A percentile compares a stretch with the other conserved stretches of the same genome.
Conservation (phyloP, 2,329 filamentous ascomycete genomes). For the Xylariales sp. region DNA sequence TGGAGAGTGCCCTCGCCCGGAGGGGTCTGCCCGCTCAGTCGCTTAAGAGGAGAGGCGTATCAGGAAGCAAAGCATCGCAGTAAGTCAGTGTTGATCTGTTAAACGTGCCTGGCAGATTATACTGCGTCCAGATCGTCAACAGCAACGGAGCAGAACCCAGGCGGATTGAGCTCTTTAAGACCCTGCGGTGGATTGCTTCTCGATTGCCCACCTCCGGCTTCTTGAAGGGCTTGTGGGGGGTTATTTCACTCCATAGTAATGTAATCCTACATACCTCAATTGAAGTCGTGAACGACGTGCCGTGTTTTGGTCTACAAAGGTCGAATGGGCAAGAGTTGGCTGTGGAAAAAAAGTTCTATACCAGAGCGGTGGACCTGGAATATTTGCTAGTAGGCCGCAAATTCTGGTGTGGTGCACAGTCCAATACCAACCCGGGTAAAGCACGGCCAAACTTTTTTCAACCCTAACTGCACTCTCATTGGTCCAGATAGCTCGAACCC, state of each 20-base stretch:
- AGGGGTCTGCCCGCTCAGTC: constrained; percentile 70
- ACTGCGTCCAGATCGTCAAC: too few relatives aligned
- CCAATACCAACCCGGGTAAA: constrained; percentile 1
- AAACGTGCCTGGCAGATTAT: too few relatives aligned
- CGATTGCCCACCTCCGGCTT: constrained; percentile 63
- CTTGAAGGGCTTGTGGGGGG: constrained; percentile 32
- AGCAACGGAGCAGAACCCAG: too few relatives aligned
- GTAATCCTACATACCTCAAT: constrained; percentile 39
- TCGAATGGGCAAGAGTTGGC: constrained; percentile 19
- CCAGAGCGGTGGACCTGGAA: background rate
- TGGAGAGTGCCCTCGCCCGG: constrained; percentile 66
- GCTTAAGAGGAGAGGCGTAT: constrained; percentile 62
- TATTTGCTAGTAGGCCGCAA: constrained; percentile 3
- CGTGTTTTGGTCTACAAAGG: constrained; percentile 7
- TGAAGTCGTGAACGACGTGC: constrained; percentile 5
- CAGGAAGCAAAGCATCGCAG: constrained; percentile 23
- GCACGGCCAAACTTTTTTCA: constrained; percentile 8
- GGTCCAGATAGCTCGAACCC: constrained; percentile 6
- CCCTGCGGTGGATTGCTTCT: too few relatives aligned
- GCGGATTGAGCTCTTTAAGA: too few relatives aligned
- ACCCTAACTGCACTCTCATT: constrained; percentile 9
- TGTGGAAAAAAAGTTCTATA: constrained; percentile 7
- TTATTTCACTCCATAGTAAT: constrained; percentile 25
- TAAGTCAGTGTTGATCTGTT: too few relatives aligned
- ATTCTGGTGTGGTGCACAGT: constrained; percentile 7